phyloP scores from a whole-genome alignment of 2,329 filamentous ascomycete genomes.

The Cladosporium sp. region DNA sequence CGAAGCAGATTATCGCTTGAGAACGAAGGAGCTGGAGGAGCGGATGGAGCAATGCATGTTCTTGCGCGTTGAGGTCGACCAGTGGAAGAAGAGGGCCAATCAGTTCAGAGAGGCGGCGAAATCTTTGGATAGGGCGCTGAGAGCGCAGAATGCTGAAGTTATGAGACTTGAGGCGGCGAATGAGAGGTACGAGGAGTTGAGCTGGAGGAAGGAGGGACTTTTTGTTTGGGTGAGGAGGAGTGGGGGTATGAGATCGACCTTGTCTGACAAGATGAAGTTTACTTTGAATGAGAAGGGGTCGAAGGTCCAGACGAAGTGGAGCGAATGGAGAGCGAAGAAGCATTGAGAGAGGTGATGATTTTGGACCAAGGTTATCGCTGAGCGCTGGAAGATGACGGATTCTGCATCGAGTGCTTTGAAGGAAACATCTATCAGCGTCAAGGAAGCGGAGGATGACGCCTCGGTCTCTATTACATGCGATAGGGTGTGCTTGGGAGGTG shows the following conservation, averaged over 20 bases:
- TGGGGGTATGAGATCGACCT: not conserved
- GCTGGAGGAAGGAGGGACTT: not conserved
- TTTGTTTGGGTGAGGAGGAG: slow-evolving; percentile 1
- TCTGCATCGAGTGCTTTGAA: too few species aligned
- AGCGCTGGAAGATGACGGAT: too few species aligned
- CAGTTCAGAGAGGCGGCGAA: not conserved
- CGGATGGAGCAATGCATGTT: not conserved
- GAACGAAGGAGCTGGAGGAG: not conserved
- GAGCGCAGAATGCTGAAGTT: not conserved
- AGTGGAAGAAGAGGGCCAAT: not conserved
- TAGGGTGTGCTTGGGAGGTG: too few species aligned
- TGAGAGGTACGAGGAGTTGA: not conserved
- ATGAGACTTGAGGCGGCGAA: not conserved
- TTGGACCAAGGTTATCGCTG: too few species aligned
- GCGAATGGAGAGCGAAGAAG: not conserved
- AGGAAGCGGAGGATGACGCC: too few species aligned
- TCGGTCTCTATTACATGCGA: too few species aligned
- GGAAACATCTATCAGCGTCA: too few species aligned
- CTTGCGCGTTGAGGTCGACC: not conserved
- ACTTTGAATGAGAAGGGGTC: not conserved
- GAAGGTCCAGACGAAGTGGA: not conserved
- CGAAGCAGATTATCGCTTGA: not conserved
- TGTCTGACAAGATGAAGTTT: not conserved
- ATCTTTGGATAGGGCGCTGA: not conserved
- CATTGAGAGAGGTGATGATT: not conserved